Evolutionary conservation across 73 alveolate species (phyloP), one percentile per base, ranked within the genome.

Genomic region (Stentor coeruleus): DNA sequence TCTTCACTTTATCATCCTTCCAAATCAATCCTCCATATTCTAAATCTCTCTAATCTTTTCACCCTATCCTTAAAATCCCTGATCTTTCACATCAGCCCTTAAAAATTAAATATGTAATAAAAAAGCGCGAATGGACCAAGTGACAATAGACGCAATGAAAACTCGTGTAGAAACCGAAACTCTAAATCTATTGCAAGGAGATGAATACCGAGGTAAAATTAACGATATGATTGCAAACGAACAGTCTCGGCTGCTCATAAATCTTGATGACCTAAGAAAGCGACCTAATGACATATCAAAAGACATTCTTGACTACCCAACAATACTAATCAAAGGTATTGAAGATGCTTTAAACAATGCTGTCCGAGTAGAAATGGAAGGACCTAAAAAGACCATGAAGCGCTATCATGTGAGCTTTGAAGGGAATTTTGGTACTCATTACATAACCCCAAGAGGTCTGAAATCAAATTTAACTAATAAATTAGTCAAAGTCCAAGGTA

Each of bases 371-470:
- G 79, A 66, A 20, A 26, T 26, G 49, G 39, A 66, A 33, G 39
- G 49, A 28, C 49, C 26, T 26, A 66, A 20, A 26, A 66, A 66
- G 33, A 40, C 37, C 26, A 20, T 15, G 11, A 20, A 66, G 37
- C 37, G 40, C 1, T 66, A 66, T 31, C 79, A 40, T 15, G 37
- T 33, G 2, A 66, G 49, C 33, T 91, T 95, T 83, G 91, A 82
- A 73, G 99, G 99, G n/a, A 95, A 91, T 83, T 89, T 96, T 58
- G 99, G 99, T 35, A 89, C 87, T 83, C 88, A 93, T 81, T 91
- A 91, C 82, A 95, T 97, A 11, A 93, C 98, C 59, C 99, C 99
- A 38, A 89, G 99, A 85, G 99, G 99, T 4, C 85, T 97, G 84
- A 91, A 85, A 40, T 93, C 99, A 0, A 86, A 79, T 35, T 81